Evolutionary conservation across 192 early-diverging fungal species (phyloP).

Genomic region (Umbelopsis sp.): DNA sequence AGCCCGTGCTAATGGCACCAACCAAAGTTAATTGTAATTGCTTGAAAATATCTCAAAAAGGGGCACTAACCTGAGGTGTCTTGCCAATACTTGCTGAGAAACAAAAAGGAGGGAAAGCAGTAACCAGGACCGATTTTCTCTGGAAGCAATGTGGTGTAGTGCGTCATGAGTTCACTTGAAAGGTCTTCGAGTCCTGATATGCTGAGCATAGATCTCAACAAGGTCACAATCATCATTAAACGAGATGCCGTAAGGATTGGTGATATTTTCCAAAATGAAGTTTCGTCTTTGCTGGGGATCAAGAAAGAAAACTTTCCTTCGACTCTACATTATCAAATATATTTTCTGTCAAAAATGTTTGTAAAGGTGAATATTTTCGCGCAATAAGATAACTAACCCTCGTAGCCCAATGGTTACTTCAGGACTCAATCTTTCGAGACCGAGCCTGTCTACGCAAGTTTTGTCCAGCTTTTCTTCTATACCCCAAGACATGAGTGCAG

Average conservation of each 20-base stretch:
- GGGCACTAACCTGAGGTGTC: conserved; percentile 65
- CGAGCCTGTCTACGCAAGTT: conserved; percentile 33
- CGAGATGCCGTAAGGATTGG: conserved; percentile 65
- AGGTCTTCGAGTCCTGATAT: conserved; percentile 56
- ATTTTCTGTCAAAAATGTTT: not conserved
- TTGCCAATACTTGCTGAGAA: conserved; percentile 82
- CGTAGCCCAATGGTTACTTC: conserved; percentile 52
- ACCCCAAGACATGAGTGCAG: conserved; percentile 56
- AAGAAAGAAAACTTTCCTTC: conserved; percentile 69
- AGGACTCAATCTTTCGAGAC: not conserved
- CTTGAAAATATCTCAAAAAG: conserved; percentile 8
- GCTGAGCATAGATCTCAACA: conserved; percentile 52
- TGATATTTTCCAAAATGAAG: conserved; percentile 62
- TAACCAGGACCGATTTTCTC: conserved; percentile 51
- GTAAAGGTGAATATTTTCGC: not conserved
- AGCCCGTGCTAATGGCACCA: conserved; percentile 45
- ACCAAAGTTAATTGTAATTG: not conserved
- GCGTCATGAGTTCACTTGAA: conserved; percentile 41
- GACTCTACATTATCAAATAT: conserved; percentile 43
- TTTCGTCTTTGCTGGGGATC: conserved; percentile 44
- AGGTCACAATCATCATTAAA: conserved; percentile 65
- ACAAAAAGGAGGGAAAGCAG: conserved; percentile 68
- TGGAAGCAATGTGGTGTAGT: conserved; percentile 56
- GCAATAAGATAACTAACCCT: conserved; percentile 42
- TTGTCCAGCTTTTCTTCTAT: conserved; percentile 54